Base-by-base conservation (phyloP, 2,329 filamentous ascomycete genomes). In the Penicillium sp. region DNA sequence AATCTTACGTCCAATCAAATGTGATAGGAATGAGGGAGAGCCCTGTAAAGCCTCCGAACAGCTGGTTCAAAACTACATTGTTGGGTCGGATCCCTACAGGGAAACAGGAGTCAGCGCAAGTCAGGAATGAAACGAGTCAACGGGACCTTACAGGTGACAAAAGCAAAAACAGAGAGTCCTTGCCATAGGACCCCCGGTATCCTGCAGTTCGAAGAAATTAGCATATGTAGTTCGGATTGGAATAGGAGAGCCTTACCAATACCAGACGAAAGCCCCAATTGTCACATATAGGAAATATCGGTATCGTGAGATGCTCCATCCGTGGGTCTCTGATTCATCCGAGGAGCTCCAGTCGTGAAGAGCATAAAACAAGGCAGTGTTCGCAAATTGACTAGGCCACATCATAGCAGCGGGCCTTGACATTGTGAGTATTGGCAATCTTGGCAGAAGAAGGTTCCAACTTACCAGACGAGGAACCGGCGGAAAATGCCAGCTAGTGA, bases 1-100 rank as follows among this genome's bases (percentile, higher is more conserved):
- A 48, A n/a, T 72, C 68, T 45, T 65, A 66, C 55, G 64, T 65
- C 65, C 65, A 68, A 39, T 68, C 64, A 43, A 68, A 64, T 0
- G 87, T 90, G 33, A 91, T 84, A 1, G 88, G 88, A 7, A 91
- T 74, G 29, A 91, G 67, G 0, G 85, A 88, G 4, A 91, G 61
- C 0, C 89, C 88, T 0, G 85, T 87, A 48, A 79, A 80, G 1
- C 86, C 87, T 2, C 89, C 89, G 63, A 91, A 91, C 1, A 91
- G 29, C 38, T 65, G 60, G 19, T 65, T 63, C 10, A 65, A 19
- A 27, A 63, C 45, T 8, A 84, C 78, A 57, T 83, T 88, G 50
- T 88, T 79, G 1, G 87, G 87, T 0, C 81, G 82, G 43, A 88
- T 79, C 64, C 64, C 58, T 65, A n/a, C 19, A 43, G 19, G 16